Percentiles rank a stretch among this genome's conserved stretches.
phyloP scores from a whole-genome alignment of 345 rosid genomes.

The Moricandia arvensis region DNA sequence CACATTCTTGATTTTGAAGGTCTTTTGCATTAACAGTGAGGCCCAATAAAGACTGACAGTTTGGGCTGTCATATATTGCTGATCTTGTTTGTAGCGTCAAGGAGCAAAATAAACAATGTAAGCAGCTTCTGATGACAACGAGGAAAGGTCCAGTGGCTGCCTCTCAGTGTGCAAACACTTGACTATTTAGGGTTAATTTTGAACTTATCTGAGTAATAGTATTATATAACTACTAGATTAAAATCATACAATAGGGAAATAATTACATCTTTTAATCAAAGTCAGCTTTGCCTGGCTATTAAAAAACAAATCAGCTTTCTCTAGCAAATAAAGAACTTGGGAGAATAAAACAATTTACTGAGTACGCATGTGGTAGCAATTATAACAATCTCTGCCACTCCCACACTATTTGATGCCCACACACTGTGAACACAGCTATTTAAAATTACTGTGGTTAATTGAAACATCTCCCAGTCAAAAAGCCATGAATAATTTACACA shows the following conservation, averaged over 20 bases:
- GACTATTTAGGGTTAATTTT: constrained; percentile 17
- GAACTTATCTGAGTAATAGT: constrained; percentile 9
- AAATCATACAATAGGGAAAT: background rate
- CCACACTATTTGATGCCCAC: constrained; percentile 38
- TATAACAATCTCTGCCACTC: constrained; percentile 36
- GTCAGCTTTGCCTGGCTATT: background rate
- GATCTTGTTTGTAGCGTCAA: constrained; percentile 16
- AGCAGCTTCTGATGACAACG: constrained; percentile 38
- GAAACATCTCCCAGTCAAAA: background rate
- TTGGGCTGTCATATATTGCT: background rate
- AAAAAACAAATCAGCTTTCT: constrained; percentile 22
- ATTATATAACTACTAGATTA: background rate
- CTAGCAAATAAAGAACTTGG: constrained; percentile 14
- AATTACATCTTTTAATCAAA: background rate
- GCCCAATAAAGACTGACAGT: background rate
- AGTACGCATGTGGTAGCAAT: constrained; percentile 38
- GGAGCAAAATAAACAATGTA: constrained; percentile 13
- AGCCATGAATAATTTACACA: background rate
- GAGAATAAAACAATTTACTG: constrained; percentile 32
- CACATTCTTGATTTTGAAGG: constrained; percentile 43
- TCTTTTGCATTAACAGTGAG: constrained; percentile 51
- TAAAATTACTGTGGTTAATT: constrained; percentile 7
- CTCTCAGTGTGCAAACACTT: constrained; percentile 30
- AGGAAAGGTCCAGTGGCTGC: constrained; percentile 36
- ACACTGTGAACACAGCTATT: constrained; percentile 1